These are phyloP conservation scores for Asterochloris erici DNA, from an alignment of 139 green algal species.

Conservation along the genomic window DNA sequence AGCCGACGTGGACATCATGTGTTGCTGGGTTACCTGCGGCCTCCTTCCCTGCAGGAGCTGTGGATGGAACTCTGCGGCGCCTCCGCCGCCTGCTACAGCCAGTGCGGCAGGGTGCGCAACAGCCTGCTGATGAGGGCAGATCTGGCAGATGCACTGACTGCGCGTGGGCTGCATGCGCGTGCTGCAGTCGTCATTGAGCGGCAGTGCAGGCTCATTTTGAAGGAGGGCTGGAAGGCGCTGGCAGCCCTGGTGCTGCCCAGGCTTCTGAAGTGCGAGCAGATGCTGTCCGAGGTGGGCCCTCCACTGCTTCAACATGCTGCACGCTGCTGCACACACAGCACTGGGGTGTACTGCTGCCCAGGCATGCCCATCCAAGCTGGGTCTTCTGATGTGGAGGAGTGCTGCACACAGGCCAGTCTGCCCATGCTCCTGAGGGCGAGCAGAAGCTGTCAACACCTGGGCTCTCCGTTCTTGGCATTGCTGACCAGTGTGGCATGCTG, in stretches of 20 bases:
- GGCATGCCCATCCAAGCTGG: too few relatives aligned
- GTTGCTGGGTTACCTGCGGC: too few relatives aligned
- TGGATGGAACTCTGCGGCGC: slow-evolving; percentile 37
- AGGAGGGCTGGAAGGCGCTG: slow-evolving; percentile 48
- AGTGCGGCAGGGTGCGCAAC: slow-evolving; percentile 25
- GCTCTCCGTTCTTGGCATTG: too few relatives aligned
- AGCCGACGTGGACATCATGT: too few relatives aligned
- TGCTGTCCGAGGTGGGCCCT: slow-evolving; percentile 15
- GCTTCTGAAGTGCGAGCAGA: slow-evolving; percentile 39
- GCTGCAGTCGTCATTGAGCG: slow-evolving; percentile 21
- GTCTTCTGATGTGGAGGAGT: too few relatives aligned
- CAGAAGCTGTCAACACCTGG: too few relatives aligned
- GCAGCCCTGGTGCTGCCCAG: slow-evolving; percentile 36
- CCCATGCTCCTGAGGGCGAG: too few relatives aligned
- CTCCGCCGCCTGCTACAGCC: slow-evolving; percentile 38
- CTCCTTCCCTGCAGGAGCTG: slow-evolving; percentile 30
- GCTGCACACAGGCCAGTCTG: too few relatives aligned
- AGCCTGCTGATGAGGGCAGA: slow-evolving; percentile 39
- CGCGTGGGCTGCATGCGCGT: slow-evolving; percentile 11
- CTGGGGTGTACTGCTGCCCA: too few relatives aligned
- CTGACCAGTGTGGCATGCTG: too few relatives aligned
- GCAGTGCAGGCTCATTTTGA: slow-evolving; percentile 19
- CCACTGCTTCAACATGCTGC: not conserved
- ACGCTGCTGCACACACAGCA: too few relatives aligned
- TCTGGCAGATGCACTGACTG: slow-evolving; percentile 40